Evolutionary conservation across 164 flowering plant genomes (phyloP), one percentile per base, ranked within the genome.

Genomic region (Tetracentron sinense): DNA sequence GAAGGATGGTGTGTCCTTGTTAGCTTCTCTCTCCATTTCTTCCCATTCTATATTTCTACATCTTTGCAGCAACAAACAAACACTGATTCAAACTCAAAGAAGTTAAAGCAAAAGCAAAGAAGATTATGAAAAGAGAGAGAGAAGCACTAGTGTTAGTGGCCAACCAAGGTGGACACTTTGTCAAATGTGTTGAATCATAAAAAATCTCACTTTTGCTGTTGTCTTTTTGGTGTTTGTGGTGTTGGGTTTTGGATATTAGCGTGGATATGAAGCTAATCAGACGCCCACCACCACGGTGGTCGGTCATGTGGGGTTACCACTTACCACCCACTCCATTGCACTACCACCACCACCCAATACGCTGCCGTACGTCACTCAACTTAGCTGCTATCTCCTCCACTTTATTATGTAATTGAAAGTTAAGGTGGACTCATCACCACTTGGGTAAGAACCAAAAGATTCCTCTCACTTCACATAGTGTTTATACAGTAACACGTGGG

Each of bases 211-310:
- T 48, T 48, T 35, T 19, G 59, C 23, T 28, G 29, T 25, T 3
- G 51, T 1, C 52, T 35, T 58, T 29, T 26, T 49, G 23, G 42
- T 21, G 61, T 31, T 42, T 56, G 21, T 33, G 53, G 67, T 58
- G 65, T 58, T 51, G 47, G 48, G 58, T 50, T 77, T 78, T 75
- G 87, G 82, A 72, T 60, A 73, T 70, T 81, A 69, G 90, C 94
- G 85, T 83, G 78, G 83, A 66, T 75, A 77, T 71, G 77, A 85
- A 83, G 84, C 90, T 82, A 81, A 78, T 66, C 68, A 57, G 69
- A 64, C 67, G 65, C 59, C 78, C 79, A 73, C 29, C n/a, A n/a
- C n/a, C 33, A 47, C 17, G 63, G 64, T 64, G 74, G 73, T 69
- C 79, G 78, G 70, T 50, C 79, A 84, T 82, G 75, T 81, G 84